Percentiles rank a stretch among this genome's conserved stretches.
Evolutionary conservation across 495 filamentous ascomycete species (phyloP).

Genomic region (Podospora conica): DNA sequence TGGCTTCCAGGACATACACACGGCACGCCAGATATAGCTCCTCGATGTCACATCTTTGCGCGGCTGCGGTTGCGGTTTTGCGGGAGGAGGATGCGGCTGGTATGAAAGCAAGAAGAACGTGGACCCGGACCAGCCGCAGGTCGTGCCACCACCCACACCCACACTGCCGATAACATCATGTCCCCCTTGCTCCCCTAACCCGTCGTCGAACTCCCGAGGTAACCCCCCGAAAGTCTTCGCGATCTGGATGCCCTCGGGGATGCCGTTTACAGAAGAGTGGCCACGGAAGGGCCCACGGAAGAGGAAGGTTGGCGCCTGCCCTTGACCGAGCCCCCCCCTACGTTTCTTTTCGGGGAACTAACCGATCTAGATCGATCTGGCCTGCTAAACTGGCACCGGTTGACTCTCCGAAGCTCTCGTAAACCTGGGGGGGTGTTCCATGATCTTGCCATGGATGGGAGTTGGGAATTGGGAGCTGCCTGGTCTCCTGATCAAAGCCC

Average conservation of each 20-base stretch:
- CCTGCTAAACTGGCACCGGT: not conserved
- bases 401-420: too few species aligned
- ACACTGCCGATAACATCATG: not conserved
- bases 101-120: not conserved
- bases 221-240: not conserved
- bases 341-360: not conserved
- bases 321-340: not conserved
- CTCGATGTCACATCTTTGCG: too few species aligned
- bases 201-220: not conserved
- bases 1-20: not conserved
- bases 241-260: not conserved
- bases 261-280: not conserved
- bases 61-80: too few species aligned
- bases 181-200: not conserved
- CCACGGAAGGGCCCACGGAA: too few species aligned
- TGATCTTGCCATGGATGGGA: not conserved
- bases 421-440: not conserved
- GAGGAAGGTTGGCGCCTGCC: not conserved
- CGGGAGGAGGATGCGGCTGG: too few species aligned
- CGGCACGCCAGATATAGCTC: not conserved
- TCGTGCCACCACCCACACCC: not conserved
- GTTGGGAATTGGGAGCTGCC: not conserved
- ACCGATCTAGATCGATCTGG: not conserved
- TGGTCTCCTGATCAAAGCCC: not conserved
- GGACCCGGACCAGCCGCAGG: not conserved